Conservation (phyloP, 306 rosid genomes). For the Crataegus laevigata region DNA sequence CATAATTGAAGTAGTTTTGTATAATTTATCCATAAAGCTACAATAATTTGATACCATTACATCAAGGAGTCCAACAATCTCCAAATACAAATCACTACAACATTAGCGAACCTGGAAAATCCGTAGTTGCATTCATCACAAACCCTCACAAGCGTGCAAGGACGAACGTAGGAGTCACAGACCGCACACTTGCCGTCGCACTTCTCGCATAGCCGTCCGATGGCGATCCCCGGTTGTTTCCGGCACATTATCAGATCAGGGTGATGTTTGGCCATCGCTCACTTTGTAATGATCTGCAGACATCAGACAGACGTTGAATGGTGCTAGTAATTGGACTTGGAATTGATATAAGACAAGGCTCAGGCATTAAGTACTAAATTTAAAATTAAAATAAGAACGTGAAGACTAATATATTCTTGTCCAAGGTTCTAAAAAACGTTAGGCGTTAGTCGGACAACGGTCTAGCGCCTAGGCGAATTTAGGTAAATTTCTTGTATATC, state of each 20-base stretch:
- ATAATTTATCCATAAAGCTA: too few relatives aligned
- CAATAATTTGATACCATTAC: not conserved
- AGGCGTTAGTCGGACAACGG: too few relatives aligned
- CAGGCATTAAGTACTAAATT: not conserved
- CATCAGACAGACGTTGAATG: not conserved
- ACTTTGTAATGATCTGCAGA: not conserved
- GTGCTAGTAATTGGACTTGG: not conserved
- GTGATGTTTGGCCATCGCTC: constrained; percentile 71
- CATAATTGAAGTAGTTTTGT: too few relatives aligned
- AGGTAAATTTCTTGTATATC: too few relatives aligned
- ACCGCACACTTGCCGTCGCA: constrained; percentile 86
- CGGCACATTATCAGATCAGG: constrained; percentile 92
- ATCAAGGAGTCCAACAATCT: not conserved
- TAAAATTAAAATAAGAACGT: not conserved
- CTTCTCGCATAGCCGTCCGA: constrained; percentile 77
- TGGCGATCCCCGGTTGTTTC: constrained; percentile 85
- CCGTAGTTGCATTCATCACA: constrained; percentile 84
- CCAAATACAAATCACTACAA: not conserved
- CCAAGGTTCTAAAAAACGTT: too few relatives aligned
- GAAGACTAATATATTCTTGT: not conserved
- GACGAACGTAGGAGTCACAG: constrained; percentile 83
- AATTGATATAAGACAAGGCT: not conserved
- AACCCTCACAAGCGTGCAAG: constrained; percentile 84
- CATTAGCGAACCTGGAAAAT: constrained; percentile 35
- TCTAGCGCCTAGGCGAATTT: too few relatives aligned